Percentiles rank a stretch among this genome's conserved stretches.
Evolutionary conservation across 108 stramenopile genomes (phyloP).

Genomic region (Nannochloropsis granulata): DNA sequence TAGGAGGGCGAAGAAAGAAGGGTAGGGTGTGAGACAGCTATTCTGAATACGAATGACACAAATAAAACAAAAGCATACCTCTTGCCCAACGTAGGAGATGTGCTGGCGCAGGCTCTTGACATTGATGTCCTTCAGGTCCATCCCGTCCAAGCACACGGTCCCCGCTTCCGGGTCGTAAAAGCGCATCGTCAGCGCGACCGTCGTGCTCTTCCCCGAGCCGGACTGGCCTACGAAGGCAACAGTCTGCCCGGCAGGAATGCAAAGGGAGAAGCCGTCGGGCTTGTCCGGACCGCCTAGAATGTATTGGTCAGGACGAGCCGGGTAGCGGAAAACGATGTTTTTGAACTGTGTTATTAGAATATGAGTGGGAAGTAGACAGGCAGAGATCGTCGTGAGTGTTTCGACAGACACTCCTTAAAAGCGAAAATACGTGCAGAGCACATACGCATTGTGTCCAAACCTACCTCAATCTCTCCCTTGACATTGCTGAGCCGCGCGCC

Average conservation of each 20-base stretch:
- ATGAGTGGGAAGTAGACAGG: conserved; percentile 2
- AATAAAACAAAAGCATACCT: conserved; percentile 4
- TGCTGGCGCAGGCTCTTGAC: conserved; percentile 50
- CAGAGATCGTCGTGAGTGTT: neutral
- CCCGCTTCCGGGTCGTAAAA: conserved; percentile 75
- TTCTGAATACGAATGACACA: neutral
- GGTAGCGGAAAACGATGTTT: conserved; percentile 67
- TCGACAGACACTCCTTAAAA: no score
- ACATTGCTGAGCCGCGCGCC: no score
- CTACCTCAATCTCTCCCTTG: no score
- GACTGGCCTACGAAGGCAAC: conserved; percentile 73
- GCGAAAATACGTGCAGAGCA: no score
- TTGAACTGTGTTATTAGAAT: conserved; percentile 22
- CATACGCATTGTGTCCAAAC: no score
- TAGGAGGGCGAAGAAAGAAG: neutral
- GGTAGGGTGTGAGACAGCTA: neutral
- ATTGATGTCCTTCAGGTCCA: conserved; percentile 59
- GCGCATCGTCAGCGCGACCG: conserved; percentile 69
- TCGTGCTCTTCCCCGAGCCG: conserved; percentile 73
- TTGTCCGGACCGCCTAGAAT: neutral
- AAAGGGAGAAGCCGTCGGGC: conserved; percentile 47
- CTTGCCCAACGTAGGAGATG: conserved; percentile 81
- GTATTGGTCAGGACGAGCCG: conserved; percentile 51
- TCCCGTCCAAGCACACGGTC: conserved; percentile 58
- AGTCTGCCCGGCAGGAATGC: conserved; percentile 55